phyloP scores from a whole-genome alignment of 768 basidiomycete species.

The Podaxis carcinomalis region DNA sequence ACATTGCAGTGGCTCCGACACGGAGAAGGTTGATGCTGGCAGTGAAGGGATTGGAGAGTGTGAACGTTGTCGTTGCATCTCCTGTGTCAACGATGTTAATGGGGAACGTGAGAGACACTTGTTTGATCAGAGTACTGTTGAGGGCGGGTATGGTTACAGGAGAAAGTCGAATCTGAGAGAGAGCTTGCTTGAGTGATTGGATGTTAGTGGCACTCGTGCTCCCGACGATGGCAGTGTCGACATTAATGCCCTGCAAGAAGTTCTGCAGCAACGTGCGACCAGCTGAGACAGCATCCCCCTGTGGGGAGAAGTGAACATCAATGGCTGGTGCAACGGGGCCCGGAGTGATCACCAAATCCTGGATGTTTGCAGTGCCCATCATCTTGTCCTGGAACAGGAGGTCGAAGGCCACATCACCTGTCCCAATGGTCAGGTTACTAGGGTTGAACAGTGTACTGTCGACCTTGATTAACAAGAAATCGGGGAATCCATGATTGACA shows the following conservation, averaged over 20 bases:
- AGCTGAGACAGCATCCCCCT: slow-evolving; percentile 46
- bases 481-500: slow-evolving; percentile 61
- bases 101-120: slow-evolving; percentile 56
- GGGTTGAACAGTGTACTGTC: slow-evolving; percentile 62
- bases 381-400: slow-evolving; percentile 52
- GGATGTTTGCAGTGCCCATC: slow-evolving; percentile 50
- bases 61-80: slow-evolving; percentile 53
- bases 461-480: slow-evolving; percentile 66
- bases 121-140: slow-evolving; percentile 55
- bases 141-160: slow-evolving; percentile 64
- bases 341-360: slow-evolving; percentile 51
- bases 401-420: slow-evolving; percentile 60
- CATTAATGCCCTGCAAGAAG: slow-evolving; percentile 61
- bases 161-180: slow-evolving; percentile 55
- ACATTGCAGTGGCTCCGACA: slow-evolving; percentile 50
- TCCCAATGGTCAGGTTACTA: slow-evolving; percentile 45
- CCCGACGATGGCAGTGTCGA: slow-evolving; percentile 52
- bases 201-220: slow-evolving; percentile 53
- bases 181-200: slow-evolving; percentile 53
- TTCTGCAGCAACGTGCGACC: slow-evolving; percentile 59
- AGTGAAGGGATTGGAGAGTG: slow-evolving; percentile 65
- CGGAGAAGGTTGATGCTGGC: slow-evolving; percentile 63
- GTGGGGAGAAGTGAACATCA: slow-evolving; percentile 60
- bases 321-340: slow-evolving; percentile 44
- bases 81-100: slow-evolving; percentile 57